Conservation (phyloP, 2,329 filamentous ascomycete species). For the Aspergillus sergii region DNA sequence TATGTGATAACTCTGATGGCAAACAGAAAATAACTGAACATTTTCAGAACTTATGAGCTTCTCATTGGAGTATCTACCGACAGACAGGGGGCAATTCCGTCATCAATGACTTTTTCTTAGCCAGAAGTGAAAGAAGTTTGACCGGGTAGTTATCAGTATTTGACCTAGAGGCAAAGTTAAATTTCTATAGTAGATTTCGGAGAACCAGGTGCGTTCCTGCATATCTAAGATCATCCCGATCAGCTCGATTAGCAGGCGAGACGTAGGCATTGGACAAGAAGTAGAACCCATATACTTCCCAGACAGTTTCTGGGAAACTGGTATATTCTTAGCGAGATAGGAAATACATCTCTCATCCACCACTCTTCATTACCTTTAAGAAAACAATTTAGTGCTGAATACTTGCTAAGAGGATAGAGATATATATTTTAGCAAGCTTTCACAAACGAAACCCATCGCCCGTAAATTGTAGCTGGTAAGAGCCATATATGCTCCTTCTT, state of each 20-base stretch:
- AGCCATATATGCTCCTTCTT: too few relatives aligned
- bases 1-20: too few relatives aligned
- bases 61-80: background rate
- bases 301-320: background rate
- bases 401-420: background rate
- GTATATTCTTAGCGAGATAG: background rate
- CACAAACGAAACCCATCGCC: too few relatives aligned
- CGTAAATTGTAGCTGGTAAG: too few relatives aligned
- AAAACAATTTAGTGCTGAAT: background rate
- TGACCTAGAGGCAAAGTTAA: background rate
- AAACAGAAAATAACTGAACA: too few relatives aligned
- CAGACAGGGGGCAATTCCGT: background rate
- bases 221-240: background rate
- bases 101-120: background rate
- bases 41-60: too few relatives aligned
- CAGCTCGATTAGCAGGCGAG: background rate
- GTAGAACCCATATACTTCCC: background rate
- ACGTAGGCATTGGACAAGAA: too few relatives aligned
- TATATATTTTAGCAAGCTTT: background rate
- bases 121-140: background rate
- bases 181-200: background rate
- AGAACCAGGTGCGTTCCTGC: background rate
- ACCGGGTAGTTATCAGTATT: background rate
- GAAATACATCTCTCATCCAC: background rate
- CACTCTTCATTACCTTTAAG: background rate